Conservation (phyloP, 495 filamentous ascomycete species). For the Aspergillus biplanus region DNA sequence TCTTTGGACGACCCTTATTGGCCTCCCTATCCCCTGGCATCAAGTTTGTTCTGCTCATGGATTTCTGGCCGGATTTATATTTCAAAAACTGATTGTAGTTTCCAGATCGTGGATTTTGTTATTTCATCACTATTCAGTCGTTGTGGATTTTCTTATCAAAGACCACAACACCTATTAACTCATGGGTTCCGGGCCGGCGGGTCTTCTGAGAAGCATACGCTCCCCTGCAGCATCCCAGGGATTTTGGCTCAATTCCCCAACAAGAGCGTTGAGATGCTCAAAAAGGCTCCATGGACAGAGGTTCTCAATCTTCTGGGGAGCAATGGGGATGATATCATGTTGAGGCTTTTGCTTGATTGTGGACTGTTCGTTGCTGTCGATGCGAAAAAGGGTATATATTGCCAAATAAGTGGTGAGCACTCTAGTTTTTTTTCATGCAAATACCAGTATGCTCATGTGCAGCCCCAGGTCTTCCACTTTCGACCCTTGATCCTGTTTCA, state of each 20-base stretch:
- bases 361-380: conserved; percentile 73
- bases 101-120: conserved; percentile 81
- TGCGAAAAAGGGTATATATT: conserved; percentile 61
- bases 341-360: conserved; percentile 75
- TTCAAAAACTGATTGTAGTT: conserved; percentile 28
- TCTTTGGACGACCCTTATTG: background rate
- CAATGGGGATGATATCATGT: conserved; percentile 81
- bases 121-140: conserved; percentile 75
- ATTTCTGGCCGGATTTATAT: too few relatives aligned
- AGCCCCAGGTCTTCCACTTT: conserved; percentile 51
- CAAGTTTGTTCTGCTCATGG: too few relatives aligned
- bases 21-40: too few relatives aligned
- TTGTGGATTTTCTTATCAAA: conserved; percentile 44
- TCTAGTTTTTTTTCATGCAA: background rate
- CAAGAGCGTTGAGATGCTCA: conserved; percentile 68
- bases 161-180: conserved; percentile 73
- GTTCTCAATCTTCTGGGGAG: conserved; percentile 71
- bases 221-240: conserved; percentile 53
- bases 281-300: conserved; percentile 71
- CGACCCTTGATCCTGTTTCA: conserved; percentile 35
- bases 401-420: conserved; percentile 76
- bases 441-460: background rate
- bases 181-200: conserved; percentile 65
- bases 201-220: conserved; percentile 31
- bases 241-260: conserved; percentile 65